Evolutionary conservation across 768 basidiomycete genomes (phyloP), one percentile per base, ranked within the genome.

Genomic region (Nidularia pulvinata): DNA sequence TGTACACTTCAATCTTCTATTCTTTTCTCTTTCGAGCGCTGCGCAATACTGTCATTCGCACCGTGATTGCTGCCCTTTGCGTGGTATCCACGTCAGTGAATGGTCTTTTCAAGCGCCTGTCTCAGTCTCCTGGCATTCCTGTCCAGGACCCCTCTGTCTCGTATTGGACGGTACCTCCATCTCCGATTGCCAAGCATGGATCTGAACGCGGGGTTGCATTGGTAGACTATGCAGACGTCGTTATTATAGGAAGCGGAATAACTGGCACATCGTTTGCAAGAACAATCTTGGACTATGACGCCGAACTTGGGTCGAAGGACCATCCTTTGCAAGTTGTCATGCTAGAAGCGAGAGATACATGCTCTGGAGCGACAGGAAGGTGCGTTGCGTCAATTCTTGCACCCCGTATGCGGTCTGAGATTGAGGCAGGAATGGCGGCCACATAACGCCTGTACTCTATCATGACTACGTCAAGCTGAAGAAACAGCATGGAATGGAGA

Each of bases 321-420:
- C 64, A 61, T 33, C 47, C 53, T 36, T 51, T 79, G n/a, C 67
- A 69, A 34, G 65, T 92, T 1, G 79, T 89, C 25, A 82, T 91
- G 70, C 74, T 93, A 16, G 91, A 93, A 59, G 91, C 90, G 3
- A 68, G 91, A 48, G 86, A 86, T 6, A 73, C 72, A 0, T 88
- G 85, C 57, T 84, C 82, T 0, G 85, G 85, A 0, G 85, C 86
- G 4, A 85, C 85, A 0, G 86, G 80, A 30, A 74, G 85, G 83
- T 81, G 49, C 6, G 73, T 66, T 22, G 7, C n/a, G 9, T 39
- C n/a, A n/a, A n/a, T n/a, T n/a, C n/a, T n/a, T n/a, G n/a, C n/a
- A n/a, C n/a, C n/a, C n/a, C n/a, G n/a, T n/a, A n/a, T n/a, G n/a
- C n/a, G n/a, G n/a, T n/a, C n/a, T n/a, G n/a, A n/a, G n/a, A n/a